These are phyloP conservation scores for Phascolomyces articulosus DNA, from an alignment of 371 early-diverging fungal genomes.

Conservation along the genomic window DNA sequence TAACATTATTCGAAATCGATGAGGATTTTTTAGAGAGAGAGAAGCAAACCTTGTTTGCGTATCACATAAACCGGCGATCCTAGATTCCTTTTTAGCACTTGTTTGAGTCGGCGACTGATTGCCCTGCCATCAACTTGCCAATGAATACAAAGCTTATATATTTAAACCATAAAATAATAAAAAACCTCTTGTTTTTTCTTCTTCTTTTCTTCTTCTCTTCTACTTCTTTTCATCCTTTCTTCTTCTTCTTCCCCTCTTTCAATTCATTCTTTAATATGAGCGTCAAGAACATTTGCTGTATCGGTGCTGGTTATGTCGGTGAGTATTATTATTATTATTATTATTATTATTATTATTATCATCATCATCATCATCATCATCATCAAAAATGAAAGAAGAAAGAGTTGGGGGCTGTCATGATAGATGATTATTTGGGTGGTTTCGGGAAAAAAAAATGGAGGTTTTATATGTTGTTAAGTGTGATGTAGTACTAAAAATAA, in stretches of 20 bases:
- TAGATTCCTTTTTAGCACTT: conserved; percentile 1
- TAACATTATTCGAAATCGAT: too few relatives aligned
- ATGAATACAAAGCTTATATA: background rate
- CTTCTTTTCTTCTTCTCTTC: conserved; percentile 11
- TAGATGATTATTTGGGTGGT: background rate
- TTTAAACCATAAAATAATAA: background rate
- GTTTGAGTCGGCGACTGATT: conserved; percentile 19
- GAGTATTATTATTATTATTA: conserved; percentile 30
- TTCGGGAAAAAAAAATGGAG: background rate
- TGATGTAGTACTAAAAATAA: conserved; percentile 2
- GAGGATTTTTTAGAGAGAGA: too few relatives aligned
- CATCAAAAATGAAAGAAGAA: too few relatives aligned
- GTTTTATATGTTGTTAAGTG: conserved; percentile 8
- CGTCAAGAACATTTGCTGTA: conserved; percentile 78
- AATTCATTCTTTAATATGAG: background rate
- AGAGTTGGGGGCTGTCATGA: background rate
- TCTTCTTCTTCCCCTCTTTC: conserved; percentile 3
- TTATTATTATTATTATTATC: too few relatives aligned
- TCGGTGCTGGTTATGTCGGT: conserved; percentile 97
- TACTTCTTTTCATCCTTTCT: conserved; percentile 13
- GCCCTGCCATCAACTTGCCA: conserved; percentile 12
- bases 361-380: too few relatives aligned
- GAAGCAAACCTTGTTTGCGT: background rate
- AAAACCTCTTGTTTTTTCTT: conserved; percentile 4
- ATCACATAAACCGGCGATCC: conserved; percentile 13